Evolutionary conservation across 306 rosid genomes (phyloP).

Genomic region (Rubus idaeus): DNA sequence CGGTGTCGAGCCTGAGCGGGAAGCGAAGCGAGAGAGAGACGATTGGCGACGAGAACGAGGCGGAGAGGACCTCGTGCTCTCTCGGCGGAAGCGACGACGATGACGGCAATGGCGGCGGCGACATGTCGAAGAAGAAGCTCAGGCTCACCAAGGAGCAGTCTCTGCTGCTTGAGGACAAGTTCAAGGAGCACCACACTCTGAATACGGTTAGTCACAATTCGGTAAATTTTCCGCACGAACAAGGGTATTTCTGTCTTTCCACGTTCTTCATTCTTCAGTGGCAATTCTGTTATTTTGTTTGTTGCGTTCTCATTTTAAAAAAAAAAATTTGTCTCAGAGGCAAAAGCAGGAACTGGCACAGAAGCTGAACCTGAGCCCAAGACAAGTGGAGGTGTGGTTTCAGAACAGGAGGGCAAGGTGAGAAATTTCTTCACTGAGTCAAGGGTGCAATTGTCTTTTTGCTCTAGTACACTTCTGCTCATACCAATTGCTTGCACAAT

Average conservation of each 20-base stretch:
- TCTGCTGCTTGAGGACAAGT: conserved; percentile 72
- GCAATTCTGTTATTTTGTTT: conserved; percentile 22
- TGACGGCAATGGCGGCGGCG: conserved; percentile 56
- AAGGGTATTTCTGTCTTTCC: conserved; percentile 12
- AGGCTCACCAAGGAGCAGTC: conserved; percentile 86
- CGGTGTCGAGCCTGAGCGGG: conserved; percentile 78
- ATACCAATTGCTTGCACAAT: background rate
- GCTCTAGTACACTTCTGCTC: too few species aligned
- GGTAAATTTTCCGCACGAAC: background rate
- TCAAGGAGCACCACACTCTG: conserved; percentile 81
- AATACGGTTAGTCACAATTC: conserved; percentile 62
- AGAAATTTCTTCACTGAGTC: conserved; percentile 10
- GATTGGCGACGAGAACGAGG: conserved; percentile 59
- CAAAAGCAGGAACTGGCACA: conserved; percentile 90
- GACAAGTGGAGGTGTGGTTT: conserved; percentile 99
- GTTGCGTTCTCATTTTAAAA: background rate
- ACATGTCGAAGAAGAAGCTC: conserved; percentile 73
- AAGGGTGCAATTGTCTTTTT: conserved; percentile 25
- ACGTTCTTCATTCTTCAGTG: background rate
- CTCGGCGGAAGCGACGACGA: conserved; percentile 65
- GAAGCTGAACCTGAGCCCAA: conserved; percentile 72
- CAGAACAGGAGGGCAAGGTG: conserved; percentile 95
- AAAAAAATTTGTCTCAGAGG: conserved; percentile 42
- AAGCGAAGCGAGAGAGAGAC: conserved; percentile 75
- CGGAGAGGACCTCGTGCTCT: conserved; percentile 66